Percentiles rank a stretch among this genome's conserved stretches.
Evolutionary conservation across 2,329 filamentous ascomycete species (phyloP).

Genomic region (Colletotrichum nymphaeae): DNA sequence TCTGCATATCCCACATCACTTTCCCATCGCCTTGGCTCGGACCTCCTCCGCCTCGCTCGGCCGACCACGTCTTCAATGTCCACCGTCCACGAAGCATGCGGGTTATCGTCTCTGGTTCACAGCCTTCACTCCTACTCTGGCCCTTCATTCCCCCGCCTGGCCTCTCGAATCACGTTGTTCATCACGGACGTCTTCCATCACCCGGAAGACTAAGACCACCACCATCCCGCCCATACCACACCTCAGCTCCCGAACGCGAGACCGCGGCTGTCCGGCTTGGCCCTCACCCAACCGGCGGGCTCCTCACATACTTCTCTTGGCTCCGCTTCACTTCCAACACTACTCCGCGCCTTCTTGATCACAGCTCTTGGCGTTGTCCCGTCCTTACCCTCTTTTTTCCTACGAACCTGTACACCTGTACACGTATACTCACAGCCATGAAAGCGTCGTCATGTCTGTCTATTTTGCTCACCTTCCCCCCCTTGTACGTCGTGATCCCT

Average conservation of each 20-base stretch:
- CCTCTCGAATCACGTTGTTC: not conserved
- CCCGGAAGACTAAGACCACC: not conserved
- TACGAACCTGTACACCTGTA: not conserved
- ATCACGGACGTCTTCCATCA: not conserved
- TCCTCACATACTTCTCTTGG: not conserved
- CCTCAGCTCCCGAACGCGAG: not conserved
- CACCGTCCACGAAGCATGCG: not conserved
- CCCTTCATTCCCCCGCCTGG: not conserved
- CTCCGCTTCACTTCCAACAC: not conserved
- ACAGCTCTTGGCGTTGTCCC: not conserved
- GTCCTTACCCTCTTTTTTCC: not conserved
- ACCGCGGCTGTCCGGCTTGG: not conserved
- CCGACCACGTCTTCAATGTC: not conserved
- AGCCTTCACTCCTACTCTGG: too few relatives aligned
- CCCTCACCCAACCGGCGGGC: not conserved
- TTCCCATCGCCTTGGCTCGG: not conserved
- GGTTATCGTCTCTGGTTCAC: not conserved
- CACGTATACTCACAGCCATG: not conserved
- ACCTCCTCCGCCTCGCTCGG: not conserved
- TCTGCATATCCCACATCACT: not conserved
- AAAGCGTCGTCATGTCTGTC: not conserved
- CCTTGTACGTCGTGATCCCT: not conserved
- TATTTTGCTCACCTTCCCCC: not conserved
- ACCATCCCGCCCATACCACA: not conserved
- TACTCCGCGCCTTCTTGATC: not conserved